These are phyloP conservation scores for Trichoderma asperelloides DNA, from an alignment of 495 filamentous ascomycete genomes.

Conservation along the genomic window DNA sequence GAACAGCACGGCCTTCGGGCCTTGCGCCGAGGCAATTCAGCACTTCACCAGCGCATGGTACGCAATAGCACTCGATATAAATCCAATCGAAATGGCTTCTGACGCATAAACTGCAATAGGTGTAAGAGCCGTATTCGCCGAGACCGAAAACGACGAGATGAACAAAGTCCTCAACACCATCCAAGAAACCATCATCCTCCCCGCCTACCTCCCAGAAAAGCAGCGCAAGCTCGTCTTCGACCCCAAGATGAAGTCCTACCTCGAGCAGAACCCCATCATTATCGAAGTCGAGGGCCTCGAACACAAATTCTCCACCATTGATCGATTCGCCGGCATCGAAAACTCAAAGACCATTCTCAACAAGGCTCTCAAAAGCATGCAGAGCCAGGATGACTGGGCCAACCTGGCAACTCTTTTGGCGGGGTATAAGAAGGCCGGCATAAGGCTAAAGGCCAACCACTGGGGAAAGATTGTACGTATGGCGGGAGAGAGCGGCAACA, in stretches of 20 bases:
- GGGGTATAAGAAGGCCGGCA: conserved; percentile 39
- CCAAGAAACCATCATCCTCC: conserved; percentile 57
- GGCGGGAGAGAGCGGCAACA: conserved; percentile 27
- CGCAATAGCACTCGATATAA: neutral
- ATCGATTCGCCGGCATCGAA: conserved; percentile 20
- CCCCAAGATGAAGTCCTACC: conserved; percentile 36
- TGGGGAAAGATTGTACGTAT: conserved; percentile 35
- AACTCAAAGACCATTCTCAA: conserved; percentile 27
- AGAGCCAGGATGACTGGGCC: conserved; percentile 46
- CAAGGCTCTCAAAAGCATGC: conserved; percentile 41
- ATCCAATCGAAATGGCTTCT: neutral
- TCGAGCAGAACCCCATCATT: conserved; percentile 50
- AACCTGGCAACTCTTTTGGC: conserved; percentile 51
- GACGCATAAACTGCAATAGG: neutral
- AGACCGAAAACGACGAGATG: conserved; percentile 26
- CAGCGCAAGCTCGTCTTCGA: conserved; percentile 50
- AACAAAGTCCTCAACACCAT: conserved; percentile 39
- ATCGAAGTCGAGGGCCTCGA: conserved; percentile 52
- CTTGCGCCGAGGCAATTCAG: conserved; percentile 10
- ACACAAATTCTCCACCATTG: conserved; percentile 43
- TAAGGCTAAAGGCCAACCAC: conserved; percentile 20
- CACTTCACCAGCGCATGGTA: conserved; percentile 5
- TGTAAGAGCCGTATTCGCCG: conserved; percentile 19
- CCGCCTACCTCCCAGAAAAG: conserved; percentile 43
- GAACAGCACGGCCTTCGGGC: neutral